Conservation (phyloP, 192 early-diverging fungal species). For the Linnemannia schmuckeri region DNA sequence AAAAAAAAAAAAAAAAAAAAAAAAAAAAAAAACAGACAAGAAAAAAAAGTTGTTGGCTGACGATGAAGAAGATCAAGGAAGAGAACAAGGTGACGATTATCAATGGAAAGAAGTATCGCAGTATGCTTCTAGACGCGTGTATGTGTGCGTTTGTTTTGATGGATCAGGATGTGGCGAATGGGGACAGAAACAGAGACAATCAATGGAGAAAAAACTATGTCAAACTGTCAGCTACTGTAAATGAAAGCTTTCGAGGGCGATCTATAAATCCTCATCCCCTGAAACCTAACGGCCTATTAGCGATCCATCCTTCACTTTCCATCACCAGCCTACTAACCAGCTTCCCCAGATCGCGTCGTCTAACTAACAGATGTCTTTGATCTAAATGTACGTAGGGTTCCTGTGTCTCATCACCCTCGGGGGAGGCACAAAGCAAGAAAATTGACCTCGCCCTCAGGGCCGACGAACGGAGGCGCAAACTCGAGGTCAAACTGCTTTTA, state of each 20-base stretch:
- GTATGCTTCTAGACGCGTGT: neutral
- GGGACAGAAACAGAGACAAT: no score
- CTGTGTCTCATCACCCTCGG: slow-evolving; percentile 38
- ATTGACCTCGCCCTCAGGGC: slow-evolving; percentile 47
- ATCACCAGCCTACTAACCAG: no score
- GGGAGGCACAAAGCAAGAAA: slow-evolving; percentile 38
- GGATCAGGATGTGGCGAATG: neutral
- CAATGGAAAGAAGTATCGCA: neutral
- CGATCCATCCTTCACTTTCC: no score
- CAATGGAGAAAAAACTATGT: no score
- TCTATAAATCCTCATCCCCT: no score
- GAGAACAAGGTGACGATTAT: neutral
- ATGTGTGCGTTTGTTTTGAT: neutral
- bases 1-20: neutral
- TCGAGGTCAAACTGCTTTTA: slow-evolving; percentile 53
- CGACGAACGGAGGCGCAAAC: slow-evolving; percentile 33
- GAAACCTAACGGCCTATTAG: no score
- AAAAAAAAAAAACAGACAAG: neutral
- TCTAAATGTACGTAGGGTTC: slow-evolving; percentile 18
- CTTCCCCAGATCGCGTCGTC: no score
- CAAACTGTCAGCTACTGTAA: no score
- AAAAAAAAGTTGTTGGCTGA: neutral
- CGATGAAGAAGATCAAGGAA: neutral
- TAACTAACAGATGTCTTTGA: neutral
- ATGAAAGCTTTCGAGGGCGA: no score